phyloP scores from a whole-genome alignment of 1,284 basidiomycete genomes.

The Neolentinus lepideus region DNA sequence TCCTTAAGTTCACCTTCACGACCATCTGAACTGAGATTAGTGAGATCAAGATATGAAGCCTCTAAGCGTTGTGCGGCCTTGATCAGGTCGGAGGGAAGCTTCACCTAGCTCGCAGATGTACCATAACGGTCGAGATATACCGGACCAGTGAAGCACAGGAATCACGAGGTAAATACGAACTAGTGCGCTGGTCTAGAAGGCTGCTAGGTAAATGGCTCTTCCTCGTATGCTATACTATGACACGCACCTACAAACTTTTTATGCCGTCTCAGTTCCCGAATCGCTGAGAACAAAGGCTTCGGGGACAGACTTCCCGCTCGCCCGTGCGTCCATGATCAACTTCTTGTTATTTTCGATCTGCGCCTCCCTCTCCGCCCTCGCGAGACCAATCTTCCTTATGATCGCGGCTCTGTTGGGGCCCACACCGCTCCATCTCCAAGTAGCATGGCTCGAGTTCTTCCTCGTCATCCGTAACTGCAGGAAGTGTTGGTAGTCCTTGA shows the following conservation, averaged over 20 bases:
- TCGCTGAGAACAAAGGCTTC: neutral
- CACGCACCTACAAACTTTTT: neutral
- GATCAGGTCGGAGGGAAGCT: too few relatives aligned
- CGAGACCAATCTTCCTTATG: slow-evolving; percentile 39
- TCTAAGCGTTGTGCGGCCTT: too few relatives aligned
- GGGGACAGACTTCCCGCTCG: slow-evolving; percentile 9
- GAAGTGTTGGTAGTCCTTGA: slow-evolving; percentile 32
- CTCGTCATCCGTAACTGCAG: slow-evolving; percentile 41
- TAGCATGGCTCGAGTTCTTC: slow-evolving; percentile 39
- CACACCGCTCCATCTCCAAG: slow-evolving; percentile 23
- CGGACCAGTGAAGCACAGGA: too few relatives aligned
- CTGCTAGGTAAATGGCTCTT: too few relatives aligned
- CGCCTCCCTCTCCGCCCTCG: slow-evolving; percentile 49
- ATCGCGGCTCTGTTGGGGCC: slow-evolving; percentile 36
- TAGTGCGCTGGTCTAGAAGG: too few relatives aligned
- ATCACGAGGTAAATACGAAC: too few relatives aligned
- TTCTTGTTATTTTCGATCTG: slow-evolving; percentile 37
- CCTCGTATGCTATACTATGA: neutral
- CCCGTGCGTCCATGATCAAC: slow-evolving; percentile 33
- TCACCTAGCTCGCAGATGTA: too few relatives aligned
- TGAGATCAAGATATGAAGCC: too few relatives aligned
- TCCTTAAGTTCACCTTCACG: too few relatives aligned
- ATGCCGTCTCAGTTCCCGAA: neutral
- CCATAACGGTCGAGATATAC: too few relatives aligned
- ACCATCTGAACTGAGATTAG: too few relatives aligned